phyloP scores from a whole-genome alignment of 2,329 filamentous ascomycete species.

The Hypoxylon sp. region DNA sequence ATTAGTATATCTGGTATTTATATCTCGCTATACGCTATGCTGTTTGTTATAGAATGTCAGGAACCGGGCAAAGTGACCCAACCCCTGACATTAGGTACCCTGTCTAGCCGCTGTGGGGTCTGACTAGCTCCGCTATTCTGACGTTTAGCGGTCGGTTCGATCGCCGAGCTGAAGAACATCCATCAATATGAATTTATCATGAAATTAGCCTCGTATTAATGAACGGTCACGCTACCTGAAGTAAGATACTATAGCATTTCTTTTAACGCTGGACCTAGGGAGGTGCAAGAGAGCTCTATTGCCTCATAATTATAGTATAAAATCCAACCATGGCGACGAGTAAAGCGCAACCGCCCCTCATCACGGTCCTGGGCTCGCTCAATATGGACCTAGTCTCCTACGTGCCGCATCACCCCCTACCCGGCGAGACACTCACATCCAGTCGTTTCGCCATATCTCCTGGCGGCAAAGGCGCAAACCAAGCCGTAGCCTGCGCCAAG shows the following conservation, averaged over 20 bases:
- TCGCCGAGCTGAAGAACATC: constrained; percentile 15
- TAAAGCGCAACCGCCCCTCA: constrained; percentile 64
- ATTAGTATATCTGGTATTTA: background rate
- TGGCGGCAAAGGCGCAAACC: constrained; percentile 96
- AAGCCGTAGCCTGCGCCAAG: constrained; percentile 89
- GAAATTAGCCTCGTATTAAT: background rate
- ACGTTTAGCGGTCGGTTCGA: constrained; percentile 39
- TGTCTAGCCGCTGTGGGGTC: constrained; percentile 36
- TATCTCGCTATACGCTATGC: background rate
- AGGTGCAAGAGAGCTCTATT: background rate
- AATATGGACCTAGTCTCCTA: constrained; percentile 95
- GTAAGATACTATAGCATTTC: background rate
- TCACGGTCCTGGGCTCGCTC: constrained; percentile 91
- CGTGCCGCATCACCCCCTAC: constrained; percentile 84
- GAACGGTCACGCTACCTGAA: background rate
- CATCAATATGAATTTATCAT: constrained; percentile 9
- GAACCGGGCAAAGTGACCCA: background rate
- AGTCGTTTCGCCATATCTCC: constrained; percentile 83
- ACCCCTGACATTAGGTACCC: background rate
- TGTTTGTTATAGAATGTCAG: background rate
- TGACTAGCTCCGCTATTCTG: constrained; percentile 44
- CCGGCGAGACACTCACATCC: constrained; percentile 90
- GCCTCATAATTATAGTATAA: too few relatives aligned
- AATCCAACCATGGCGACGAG: constrained; percentile 27
- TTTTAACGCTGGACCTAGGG: background rate